These are phyloP conservation scores for Chytridiales sp. DNA, from an alignment of 371 early-diverging fungal genomes.

Conservation along the genomic window DNA sequence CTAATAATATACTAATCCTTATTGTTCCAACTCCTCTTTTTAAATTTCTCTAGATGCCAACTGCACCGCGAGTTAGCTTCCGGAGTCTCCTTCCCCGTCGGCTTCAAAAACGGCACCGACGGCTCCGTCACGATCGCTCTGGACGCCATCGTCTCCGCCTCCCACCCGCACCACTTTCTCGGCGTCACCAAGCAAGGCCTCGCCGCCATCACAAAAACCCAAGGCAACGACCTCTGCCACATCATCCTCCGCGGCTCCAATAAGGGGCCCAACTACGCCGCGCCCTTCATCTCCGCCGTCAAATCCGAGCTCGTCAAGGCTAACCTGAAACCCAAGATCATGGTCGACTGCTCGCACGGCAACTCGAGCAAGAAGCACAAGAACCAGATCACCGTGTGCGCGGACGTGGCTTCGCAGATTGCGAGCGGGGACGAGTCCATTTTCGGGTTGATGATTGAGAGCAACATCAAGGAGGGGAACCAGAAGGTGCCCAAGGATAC, in stretches of 20 bases:
- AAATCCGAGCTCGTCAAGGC: constrained; percentile 29
- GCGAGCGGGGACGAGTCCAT: constrained; percentile 62
- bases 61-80: constrained; percentile 74
- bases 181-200: constrained; percentile 95
- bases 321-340: constrained; percentile 56
- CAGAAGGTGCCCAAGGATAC: constrained; percentile 45
- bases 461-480: constrained; percentile 74
- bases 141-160: constrained; percentile 79
- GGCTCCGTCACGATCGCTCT: constrained; percentile 83
- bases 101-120: constrained; percentile 88
- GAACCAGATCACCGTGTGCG: constrained; percentile 82
- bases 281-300: constrained; percentile 33
- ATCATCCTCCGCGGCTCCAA: constrained; percentile 89
- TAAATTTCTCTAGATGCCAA: too few species aligned
- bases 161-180: constrained; percentile 86
- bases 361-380: constrained; percentile 78
- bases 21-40: too few species aligned
- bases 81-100: constrained; percentile 89
- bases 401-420: constrained; percentile 40
- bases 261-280: constrained; percentile 85
- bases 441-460: constrained; percentile 93
- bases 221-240: constrained; percentile 82
- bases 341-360: constrained; percentile 96
- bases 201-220: constrained; percentile 85
- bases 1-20: too few species aligned